Evolutionary conservation across 169 alveolate genomes (phyloP), one percentile per base, ranked within the genome.

Genomic region (Plasmodium falciparum): DNA sequence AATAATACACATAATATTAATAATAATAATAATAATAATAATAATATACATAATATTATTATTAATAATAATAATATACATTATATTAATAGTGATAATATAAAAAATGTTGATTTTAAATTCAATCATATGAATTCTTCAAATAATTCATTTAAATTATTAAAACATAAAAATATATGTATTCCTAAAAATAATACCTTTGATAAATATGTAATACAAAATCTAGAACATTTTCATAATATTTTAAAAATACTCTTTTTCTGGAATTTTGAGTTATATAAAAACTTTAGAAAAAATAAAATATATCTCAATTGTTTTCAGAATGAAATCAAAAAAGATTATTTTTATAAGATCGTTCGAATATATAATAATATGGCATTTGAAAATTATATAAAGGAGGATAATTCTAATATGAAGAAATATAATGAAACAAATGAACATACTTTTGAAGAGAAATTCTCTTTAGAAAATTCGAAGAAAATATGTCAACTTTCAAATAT

Each of bases 251-350:
- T 86, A 52, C 59, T 86, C 20, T 66, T 86, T 54, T 86, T 59
- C 66, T 86, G 92, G 92, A 86, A 86, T 86, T 86, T 86, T 58
- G 61, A 72, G 49, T 29, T 86, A 62, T 86, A 86, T 54, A 86
- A 71, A 73, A 86, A 61, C 61, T 86, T 86, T 72, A 70, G 58
- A 72, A 86, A 86, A 62, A 86, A 70, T 50, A 72, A 86, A 59
- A 86, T 72, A 11, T 86, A 86, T 39, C 17, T 73, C 24, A 71
- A 24, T 24, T 71, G 49, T 47, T 86, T 71, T 86, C 66, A 56
- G 47, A 33, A 39, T 6, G 92, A 86, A 86, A 86, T 86, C 26
- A 62, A 43, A 12, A 86, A 86, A 22, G 86, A 72, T 13, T 86
- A 86, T 61, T 86, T 86, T 62, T 86, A 86, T 54, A 86, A 56